Base-by-base conservation (phyloP, 495 filamentous ascomycete genomes). In the Penicillium diatomitis region DNA sequence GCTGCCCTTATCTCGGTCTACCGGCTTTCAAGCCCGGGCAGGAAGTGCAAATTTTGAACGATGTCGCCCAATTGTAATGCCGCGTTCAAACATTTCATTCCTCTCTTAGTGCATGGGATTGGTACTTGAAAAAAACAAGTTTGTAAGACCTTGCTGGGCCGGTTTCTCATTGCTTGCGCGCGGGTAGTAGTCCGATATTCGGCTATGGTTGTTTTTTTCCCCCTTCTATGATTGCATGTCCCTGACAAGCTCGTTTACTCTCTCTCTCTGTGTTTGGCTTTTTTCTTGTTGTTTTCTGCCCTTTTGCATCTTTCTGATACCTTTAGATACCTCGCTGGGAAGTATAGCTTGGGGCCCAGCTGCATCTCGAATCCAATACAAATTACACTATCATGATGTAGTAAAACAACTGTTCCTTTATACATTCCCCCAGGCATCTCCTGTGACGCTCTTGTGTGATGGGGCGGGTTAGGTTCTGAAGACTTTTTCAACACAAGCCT, bases 11-110 rank as follows among this genome's bases (percentile, higher is more conserved):
- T 67, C 81, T 94, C 52, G 94, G 92, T 6, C 72, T 97, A 46
- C 92, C 94, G 2, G 84, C 92, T 5, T 98, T 98, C 71, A 96
- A 95, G 76, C 88, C 87, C 4, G 94, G 92, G 3, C 90, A 98
- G 73, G 88, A 96, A 68, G 88, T 97, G 34, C 74, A 80, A 63
- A 72, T 98, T 31, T 50, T 92, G 53, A 90, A 94, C 61, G 85
- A 95, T 58, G 81, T 86, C 51, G 82, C 87, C 9, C 94, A 97
- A 73, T 68, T 98, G 43, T 98, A 50, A 47, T 8, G 45, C 41
- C 20, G 44, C 31, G 8, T 3, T 44, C 11, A 34, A 44, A 34
- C 20, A 12, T 33, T 35, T 20, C 2, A 12, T 37, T 34, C 44
- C 20, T 36, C 30, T 27, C 37, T 34, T 12, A 34, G 40, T 8